Base-by-base conservation (phyloP, 305 asterid species). In the Galium porrigens region DNA sequence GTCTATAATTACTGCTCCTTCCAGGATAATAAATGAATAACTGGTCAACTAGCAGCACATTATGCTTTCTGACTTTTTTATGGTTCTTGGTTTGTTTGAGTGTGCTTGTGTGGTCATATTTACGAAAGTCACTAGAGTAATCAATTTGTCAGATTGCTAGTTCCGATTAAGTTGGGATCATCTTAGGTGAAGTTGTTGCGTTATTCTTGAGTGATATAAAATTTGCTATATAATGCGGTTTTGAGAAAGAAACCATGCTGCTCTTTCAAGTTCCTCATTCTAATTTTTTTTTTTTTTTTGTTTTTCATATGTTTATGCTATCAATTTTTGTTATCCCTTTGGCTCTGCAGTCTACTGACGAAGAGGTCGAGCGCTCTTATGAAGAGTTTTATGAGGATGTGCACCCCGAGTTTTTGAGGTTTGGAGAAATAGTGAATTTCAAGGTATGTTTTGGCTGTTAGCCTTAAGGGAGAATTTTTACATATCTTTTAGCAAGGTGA, bases 351-450 rank as follows among this genome's bases (percentile, higher is more conserved):
- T 64, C 73, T 76, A 83, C 96, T 36, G 97, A 92, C 34, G 99
- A 92, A 82, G 99, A 92, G 76, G 91, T 83, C 67, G 95, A 92
- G 52, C 82, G 36, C 68, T 80, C 88, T 71, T 92, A 83, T 72
- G 99, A 92, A 83, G 99, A 89, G 76, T 92, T 89, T 68, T 92
- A 92, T 65, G 97, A 92, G 83, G 97, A 92, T 63, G 99, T 92
- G 68, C 99, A 92, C 75, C 89, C 99, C 17, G 97, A 92, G 70
- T 89, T 92, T 74, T 78, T 89, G 87, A 92, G 89, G 78, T 92
- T 85, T 53, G 99, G 99, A 68, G 99, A 87, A 81, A 81, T 92
- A 65, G 75, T 89, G 53, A 92, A 92, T 83, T 87, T 92, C 83
- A 92, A 92, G 99, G 99, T 92, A 81, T 48, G 55, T 36, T 63